Percentiles rank a stretch among this genome's conserved stretches.
These are phyloP conservation scores for Hawksworthiomyces lignivorus DNA, from an alignment of 2,329 filamentous ascomycete genomes.

Conservation along the genomic window DNA sequence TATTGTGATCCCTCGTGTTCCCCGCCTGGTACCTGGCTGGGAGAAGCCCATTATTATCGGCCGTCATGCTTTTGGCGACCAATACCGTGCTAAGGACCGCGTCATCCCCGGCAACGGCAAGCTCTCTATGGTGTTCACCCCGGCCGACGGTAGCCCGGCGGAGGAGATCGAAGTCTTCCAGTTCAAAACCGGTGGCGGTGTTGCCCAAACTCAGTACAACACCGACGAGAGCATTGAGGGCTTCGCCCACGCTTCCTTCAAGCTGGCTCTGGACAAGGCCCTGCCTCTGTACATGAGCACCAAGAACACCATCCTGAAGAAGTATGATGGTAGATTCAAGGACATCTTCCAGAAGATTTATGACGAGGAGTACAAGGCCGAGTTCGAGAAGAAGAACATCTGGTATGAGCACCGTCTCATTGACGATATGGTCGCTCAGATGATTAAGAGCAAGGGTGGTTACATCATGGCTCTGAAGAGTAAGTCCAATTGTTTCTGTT, in stretches of 20 bases:
- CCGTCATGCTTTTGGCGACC: conserved; percentile 95
- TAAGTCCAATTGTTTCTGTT: no score
- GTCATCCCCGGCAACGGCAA: conserved; percentile 79
- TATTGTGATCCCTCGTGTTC: conserved; percentile 90
- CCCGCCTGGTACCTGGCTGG: conserved; percentile 92
- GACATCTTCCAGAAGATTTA: conserved; percentile 99
- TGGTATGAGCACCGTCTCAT: conserved; percentile 99
- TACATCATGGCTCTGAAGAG: conserved; percentile 99
- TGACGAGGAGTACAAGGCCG: conserved; percentile 74
- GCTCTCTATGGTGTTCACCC: conserved; percentile 91
- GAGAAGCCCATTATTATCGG: conserved; percentile 99
- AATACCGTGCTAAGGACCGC: conserved; percentile 93
- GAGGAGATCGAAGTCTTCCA: conserved; percentile 85
- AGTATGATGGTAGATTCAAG: conserved; percentile 98
- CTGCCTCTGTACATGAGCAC: conserved; percentile 99
- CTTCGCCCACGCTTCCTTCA: conserved; percentile 95
- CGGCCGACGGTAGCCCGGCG: conserved; percentile 66
- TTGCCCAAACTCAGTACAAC: conserved; percentile 97
- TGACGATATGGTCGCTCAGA: conserved; percentile 99
- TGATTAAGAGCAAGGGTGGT: conserved; percentile 97
- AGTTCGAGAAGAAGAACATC: conserved; percentile 86
- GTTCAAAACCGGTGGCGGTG: conserved; percentile 78
- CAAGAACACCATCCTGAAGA: conserved; percentile 99
- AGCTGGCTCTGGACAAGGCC: conserved; percentile 79
- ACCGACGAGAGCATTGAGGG: conserved; percentile 90